These are phyloP conservation scores for Bidens hawaiensis DNA, from an alignment of 140 eudicot species.

Conservation along the genomic window DNA sequence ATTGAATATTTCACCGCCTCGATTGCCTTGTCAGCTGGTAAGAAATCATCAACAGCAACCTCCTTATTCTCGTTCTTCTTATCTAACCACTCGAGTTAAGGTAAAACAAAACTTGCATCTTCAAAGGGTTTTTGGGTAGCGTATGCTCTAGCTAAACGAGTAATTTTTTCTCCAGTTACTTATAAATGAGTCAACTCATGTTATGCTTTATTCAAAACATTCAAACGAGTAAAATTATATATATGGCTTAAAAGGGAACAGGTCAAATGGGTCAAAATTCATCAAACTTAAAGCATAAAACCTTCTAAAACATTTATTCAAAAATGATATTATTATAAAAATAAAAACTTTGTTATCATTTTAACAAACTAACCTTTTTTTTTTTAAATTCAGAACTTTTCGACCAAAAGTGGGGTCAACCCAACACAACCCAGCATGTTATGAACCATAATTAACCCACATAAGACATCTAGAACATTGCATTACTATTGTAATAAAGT, in stretches of 20 bases:
- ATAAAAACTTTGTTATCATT: background rate
- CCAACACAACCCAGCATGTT: background rate
- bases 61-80: conserved; percentile 93
- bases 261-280: background rate
- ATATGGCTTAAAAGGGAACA: background rate
- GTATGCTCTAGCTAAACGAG: background rate
- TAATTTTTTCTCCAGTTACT: background rate
- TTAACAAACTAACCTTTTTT: background rate
- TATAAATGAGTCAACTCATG: background rate
- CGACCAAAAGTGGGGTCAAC: background rate
- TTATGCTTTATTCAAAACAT: background rate
- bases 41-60: conserved; percentile 83
- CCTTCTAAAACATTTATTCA: background rate
- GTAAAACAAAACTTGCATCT: conserved; percentile 9
- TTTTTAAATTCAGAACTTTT: background rate
- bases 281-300: background rate
- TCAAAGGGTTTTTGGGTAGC: background rate
- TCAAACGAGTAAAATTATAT: background rate
- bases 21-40: conserved; percentile 64
- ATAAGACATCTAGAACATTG: background rate
- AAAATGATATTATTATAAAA: background rate
- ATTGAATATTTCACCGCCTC: conserved; percentile 71
- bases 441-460: background rate
- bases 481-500: background rate
- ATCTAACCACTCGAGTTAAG: conserved; percentile 50